These are phyloP conservation scores for Xeromyces bisporus DNA, from an alignment of 495 filamentous ascomycete species.

Conservation along the genomic window DNA sequence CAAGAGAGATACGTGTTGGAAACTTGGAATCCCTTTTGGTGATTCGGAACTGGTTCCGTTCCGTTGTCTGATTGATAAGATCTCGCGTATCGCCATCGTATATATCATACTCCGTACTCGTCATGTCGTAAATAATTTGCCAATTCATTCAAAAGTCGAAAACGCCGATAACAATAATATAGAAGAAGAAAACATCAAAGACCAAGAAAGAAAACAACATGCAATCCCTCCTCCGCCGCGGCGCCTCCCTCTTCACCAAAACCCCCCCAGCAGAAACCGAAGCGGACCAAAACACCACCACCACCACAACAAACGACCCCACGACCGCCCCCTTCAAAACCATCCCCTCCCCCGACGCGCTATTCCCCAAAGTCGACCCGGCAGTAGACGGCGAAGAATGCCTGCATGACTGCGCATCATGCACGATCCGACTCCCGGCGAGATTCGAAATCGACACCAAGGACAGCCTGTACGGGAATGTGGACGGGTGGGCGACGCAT, in stretches of 20 bases:
- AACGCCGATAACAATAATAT: no score
- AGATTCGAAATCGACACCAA: slow-evolving; percentile 58
- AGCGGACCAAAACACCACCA: slow-evolving; percentile 7
- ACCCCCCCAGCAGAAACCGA: slow-evolving; percentile 6
- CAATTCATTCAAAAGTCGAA: no score
- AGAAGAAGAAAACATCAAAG: no score
- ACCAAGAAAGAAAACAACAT: no score
- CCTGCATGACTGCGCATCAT: slow-evolving; percentile 73
- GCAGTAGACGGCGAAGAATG: slow-evolving; percentile 79
- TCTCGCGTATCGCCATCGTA: background rate
- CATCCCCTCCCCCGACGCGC: slow-evolving; percentile 17
- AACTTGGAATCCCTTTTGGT: no score
- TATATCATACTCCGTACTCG: background rate
- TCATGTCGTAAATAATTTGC: slow-evolving; percentile 1
- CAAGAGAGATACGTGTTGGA: no score
- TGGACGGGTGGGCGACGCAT: slow-evolving; percentile 83
- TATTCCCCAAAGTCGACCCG: slow-evolving; percentile 39
- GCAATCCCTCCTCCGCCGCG: slow-evolving; percentile 22
- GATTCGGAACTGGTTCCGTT: slow-evolving; percentile 2
- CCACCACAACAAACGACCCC: no score
- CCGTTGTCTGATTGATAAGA: slow-evolving; percentile 10
- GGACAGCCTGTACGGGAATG: slow-evolving; percentile 67
- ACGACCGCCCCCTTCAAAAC: slow-evolving; percentile 23
- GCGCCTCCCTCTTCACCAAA: slow-evolving; percentile 20
- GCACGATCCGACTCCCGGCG: slow-evolving; percentile 60